Base-by-base conservation (phyloP, 1,284 basidiomycete genomes). In the Gomphus bonarii region DNA sequence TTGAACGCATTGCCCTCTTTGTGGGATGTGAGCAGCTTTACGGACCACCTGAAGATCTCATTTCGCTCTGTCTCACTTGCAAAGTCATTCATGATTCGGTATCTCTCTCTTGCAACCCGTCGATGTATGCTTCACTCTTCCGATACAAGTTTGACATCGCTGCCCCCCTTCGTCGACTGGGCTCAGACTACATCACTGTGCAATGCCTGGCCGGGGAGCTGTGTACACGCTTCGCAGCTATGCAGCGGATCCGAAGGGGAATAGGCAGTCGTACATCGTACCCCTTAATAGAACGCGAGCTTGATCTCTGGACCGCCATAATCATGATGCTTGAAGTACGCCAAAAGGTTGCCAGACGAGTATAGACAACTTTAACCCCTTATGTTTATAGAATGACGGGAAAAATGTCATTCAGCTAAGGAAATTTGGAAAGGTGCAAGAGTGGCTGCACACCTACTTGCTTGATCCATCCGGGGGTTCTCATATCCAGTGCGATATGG, bases 251-350 rank as follows among this genome's bases (percentile, higher is more conserved):
- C 52, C 77, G 75, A 10, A 20, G 50, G n/a, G 57, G 51, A 42
- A 65, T 66, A 8, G 50, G 48, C 36, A 51, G 49, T 31, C 36
- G 33, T 28, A 11, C 20, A 6, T 9, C n/a, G 18, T 28, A n/a
- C n/a, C n/a, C 18, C 20, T 48, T 30, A 35, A 33, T 20, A 5
- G 3, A 33, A 33, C 59, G 54, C 28, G 55, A 65, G 35, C 63
- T 65, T 25, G 73, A 76, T 57, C 65, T 80, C 0, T 80, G 77
- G 76, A 72, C 69, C 51, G 68, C 75, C 1, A 79, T 76, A 57
- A 63, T 80, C 47, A 79, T 81, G 77, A 68, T 79, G 62, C 67
- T 80, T n/a, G 79, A 81, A 38, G 55, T 52, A 12, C 31, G 40
- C 33, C 4, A n/a, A 4, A 20, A 25, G 3, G 14, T 12, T 50